Percentiles rank a stretch among this genome's conserved stretches.
phyloP scores from a whole-genome alignment of 257 asterid genomes.

The Capsicum rhomboideum region DNA sequence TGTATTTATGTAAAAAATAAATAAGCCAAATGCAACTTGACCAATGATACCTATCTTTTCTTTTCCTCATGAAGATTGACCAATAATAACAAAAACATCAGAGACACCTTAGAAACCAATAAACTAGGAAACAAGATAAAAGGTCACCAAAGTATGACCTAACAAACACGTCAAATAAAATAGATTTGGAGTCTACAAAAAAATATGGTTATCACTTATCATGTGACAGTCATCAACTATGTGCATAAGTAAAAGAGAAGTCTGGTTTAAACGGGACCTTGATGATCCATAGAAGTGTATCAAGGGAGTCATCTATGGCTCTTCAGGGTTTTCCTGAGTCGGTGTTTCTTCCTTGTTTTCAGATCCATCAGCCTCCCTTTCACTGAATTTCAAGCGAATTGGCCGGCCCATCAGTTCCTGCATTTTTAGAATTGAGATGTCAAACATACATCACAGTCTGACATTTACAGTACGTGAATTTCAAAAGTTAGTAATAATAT shows the following conservation, averaged over 20 bases:
- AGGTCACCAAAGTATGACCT: neutral
- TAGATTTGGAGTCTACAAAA: neutral
- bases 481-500: neutral
- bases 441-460: neutral
- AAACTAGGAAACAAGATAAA: neutral
- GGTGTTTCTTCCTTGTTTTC: slow-evolving; percentile 21
- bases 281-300: neutral
- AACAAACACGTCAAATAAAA: neutral
- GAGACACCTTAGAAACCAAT: neutral
- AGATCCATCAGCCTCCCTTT: slow-evolving; percentile 27
- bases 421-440: neutral
- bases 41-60: neutral
- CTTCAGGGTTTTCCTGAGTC: slow-evolving; percentile 19
- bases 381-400: slow-evolving; percentile 55
- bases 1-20: neutral
- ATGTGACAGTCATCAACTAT: neutral
- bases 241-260: neutral
- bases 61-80: neutral
- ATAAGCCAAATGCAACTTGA: neutral
- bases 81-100: neutral
- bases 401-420: slow-evolving; percentile 84
- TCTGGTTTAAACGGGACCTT: slow-evolving; percentile 3
- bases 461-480: neutral
- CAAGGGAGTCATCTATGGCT: slow-evolving; percentile 7
- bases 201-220: neutral